Percentiles rank a stretch among this genome's conserved stretches.
phyloP scores from a whole-genome alignment of 2,329 filamentous ascomycete genomes.

The Hypoxylon sp. region DNA sequence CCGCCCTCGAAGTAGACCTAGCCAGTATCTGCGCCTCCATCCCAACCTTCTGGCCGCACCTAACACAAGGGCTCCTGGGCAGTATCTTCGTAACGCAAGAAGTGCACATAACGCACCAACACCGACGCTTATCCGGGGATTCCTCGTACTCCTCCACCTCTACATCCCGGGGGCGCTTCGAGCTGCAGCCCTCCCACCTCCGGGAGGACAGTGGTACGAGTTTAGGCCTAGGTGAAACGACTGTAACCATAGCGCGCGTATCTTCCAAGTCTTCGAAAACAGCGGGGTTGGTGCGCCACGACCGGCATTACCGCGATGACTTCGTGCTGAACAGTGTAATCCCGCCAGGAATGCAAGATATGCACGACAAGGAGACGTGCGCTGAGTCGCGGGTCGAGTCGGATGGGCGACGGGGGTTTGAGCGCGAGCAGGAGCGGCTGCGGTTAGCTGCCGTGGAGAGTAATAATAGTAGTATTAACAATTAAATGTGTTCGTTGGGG shows the following conservation, averaged over 20 bases:
- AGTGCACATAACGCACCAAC: conserved; percentile 53
- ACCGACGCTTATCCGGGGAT: conserved; percentile 48
- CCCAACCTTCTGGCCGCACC: conserved; percentile 55
- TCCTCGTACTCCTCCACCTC: background rate
- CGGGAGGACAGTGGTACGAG: conserved; percentile 32
- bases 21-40: conserved; percentile 55
- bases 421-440: conserved; percentile 48
- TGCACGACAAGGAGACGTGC: conserved; percentile 32
- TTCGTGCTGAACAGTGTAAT: conserved; percentile 45
- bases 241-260: conserved; percentile 20
- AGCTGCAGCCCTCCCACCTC: conserved; percentile 25
- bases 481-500: background rate
- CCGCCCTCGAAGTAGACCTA: conserved; percentile 55
- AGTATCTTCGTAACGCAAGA: conserved; percentile 58
- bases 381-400: conserved; percentile 48
- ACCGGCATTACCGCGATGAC: conserved; percentile 42
- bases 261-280: conserved; percentile 3
- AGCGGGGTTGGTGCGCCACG: background rate
- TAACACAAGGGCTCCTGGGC: conserved; percentile 51
- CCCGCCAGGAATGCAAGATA: conserved; percentile 41
- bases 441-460: conserved; percentile 22
- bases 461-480: background rate
- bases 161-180: conserved; percentile 18
- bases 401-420: conserved; percentile 49
- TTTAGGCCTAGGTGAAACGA: conserved; percentile 29